Evolutionary conservation across 139 green algal genomes (phyloP).

Genomic region (Picochlorum sp.): DNA sequence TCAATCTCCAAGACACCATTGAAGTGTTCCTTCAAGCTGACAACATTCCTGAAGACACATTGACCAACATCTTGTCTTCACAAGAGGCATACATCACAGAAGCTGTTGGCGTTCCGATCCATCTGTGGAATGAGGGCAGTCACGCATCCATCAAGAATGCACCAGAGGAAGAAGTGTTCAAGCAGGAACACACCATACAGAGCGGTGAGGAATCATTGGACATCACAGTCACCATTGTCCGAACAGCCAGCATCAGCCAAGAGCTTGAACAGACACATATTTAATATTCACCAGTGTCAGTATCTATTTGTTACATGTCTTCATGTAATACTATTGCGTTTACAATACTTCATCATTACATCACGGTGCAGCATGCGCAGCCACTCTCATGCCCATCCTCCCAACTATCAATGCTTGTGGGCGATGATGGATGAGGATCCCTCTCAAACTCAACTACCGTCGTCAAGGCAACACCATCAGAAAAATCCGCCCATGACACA

Average conservation of each 20-base stretch:
- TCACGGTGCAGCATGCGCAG: slow-evolving; percentile 4
- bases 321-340: neutral
- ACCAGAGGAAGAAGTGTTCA: no score
- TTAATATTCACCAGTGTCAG: neutral
- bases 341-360: neutral
- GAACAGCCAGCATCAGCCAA: no score
- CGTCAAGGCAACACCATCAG: neutral
- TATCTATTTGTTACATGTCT: neutral
- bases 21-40: slow-evolving; percentile 47
- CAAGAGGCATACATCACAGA: neutral
- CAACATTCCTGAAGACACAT: neutral
- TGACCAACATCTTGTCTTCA: slow-evolving; percentile 3
- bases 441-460: slow-evolving; percentile 8
- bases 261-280: neutral
- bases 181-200: neutral
- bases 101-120: neutral
- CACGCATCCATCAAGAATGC: no score
- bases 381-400: slow-evolving; percentile 4
- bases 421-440: neutral
- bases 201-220: neutral
- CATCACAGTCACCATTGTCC: no score
- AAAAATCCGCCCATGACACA: slow-evolving; percentile 17
- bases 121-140: neutral
- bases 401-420: slow-evolving; percentile 1
- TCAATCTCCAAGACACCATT: slow-evolving; percentile 60